Evolutionary conservation across 257 asterid genomes (phyloP).

Genomic region (Nyctanthes arbortristis): DNA sequence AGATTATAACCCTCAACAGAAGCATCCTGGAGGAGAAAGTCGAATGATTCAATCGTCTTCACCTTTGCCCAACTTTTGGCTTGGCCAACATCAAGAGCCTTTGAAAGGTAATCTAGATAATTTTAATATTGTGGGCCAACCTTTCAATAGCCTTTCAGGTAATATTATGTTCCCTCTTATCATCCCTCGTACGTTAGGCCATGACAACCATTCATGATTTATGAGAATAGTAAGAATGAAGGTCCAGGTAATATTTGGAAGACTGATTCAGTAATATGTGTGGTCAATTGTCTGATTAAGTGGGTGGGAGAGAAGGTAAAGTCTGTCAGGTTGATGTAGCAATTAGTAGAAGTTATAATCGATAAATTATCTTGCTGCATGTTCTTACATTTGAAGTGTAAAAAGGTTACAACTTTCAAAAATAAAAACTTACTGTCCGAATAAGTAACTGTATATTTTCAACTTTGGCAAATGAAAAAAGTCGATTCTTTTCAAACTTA

Average conservation of each 20-base stretch:
- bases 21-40: constrained; percentile 34
- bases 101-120: constrained; percentile 21
- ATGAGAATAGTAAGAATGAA: constrained; percentile 13
- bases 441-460: too few species aligned
- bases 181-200: constrained; percentile 8
- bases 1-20: constrained; percentile 44
- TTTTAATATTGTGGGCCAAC: constrained; percentile 23
- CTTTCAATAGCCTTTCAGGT: constrained; percentile 25
- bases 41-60: constrained; percentile 40
- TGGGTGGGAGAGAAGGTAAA: too few species aligned
- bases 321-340: too few species aligned
- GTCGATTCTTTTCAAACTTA: too few species aligned
- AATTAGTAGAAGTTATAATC: too few species aligned
- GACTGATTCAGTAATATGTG: too few species aligned
- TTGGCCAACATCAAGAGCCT: constrained; percentile 31
- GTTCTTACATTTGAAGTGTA: too few species aligned
- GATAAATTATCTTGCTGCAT: too few species aligned
- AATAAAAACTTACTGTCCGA: too few species aligned
- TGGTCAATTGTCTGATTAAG: too few species aligned
- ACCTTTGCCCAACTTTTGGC: constrained; percentile 37
- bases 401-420: too few species aligned
- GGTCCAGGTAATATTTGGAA: too few species aligned
- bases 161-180: not conserved
- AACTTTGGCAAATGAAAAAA: not conserved
- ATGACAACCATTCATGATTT: not conserved